Conservation (phyloP, 2,329 filamentous ascomycete genomes). For the Dryadomyces quercus-mongolicae region DNA sequence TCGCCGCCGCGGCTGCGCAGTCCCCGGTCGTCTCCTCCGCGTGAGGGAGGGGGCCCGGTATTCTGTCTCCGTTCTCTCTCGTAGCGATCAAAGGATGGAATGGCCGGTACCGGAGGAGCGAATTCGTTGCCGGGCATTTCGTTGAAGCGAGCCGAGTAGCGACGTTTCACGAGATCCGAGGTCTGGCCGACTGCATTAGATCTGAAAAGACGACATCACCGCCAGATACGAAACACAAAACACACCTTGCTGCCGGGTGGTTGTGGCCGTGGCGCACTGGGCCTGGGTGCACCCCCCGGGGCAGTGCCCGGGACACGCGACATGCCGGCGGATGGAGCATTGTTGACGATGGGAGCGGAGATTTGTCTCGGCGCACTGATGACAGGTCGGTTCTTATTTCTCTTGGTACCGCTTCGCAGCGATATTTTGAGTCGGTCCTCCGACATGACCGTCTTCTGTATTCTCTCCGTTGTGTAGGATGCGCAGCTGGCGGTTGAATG, state of each 20-base stretch:
- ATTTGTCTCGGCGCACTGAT: slow-evolving; percentile 54
- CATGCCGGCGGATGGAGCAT: slow-evolving; percentile 10
- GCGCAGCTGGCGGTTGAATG: no score
- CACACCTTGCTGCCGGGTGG: slow-evolving; percentile 45
- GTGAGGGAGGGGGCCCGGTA: slow-evolving; percentile 37
- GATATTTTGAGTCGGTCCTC: slow-evolving; percentile 52
- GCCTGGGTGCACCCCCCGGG: slow-evolving; percentile 17
- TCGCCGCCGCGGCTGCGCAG: neutral
- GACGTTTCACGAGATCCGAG: slow-evolving; percentile 78
- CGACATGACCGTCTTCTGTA: no score
- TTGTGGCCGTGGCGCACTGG: slow-evolving; percentile 29
- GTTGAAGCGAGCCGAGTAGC: slow-evolving; percentile 90
- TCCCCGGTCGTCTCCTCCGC: slow-evolving; percentile 23
- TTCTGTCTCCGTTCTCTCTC: slow-evolving; percentile 16
- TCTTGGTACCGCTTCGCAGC: slow-evolving; percentile 46
- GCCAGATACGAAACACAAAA: neutral
- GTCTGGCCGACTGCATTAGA: slow-evolving; percentile 29
- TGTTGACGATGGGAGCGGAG: slow-evolving; percentile 43
- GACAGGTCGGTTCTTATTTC: slow-evolving; percentile 46
- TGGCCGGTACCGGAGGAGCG: slow-evolving; percentile 59
- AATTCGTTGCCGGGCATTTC: slow-evolving; percentile 64
- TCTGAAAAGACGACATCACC: neutral
- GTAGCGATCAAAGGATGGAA: slow-evolving; percentile 50
- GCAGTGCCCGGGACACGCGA: slow-evolving; percentile 22
- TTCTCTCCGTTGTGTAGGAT: no score